Conservation (phyloP, 108 stramenopile species). For the Cyclostephanos tholiformis region DNA sequence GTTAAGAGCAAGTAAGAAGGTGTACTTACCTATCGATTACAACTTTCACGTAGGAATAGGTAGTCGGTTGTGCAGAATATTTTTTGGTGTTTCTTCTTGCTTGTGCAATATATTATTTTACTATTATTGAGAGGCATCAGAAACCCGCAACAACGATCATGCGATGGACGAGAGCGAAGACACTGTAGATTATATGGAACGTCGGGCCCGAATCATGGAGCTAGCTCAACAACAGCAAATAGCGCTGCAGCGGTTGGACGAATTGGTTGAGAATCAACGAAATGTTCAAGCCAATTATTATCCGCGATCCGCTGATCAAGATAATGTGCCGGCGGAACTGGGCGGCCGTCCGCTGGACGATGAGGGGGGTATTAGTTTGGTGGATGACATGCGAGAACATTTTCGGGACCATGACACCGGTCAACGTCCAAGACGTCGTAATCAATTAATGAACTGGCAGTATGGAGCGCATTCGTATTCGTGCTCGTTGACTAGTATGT, state of each 20-base stretch:
- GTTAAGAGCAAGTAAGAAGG: too few species aligned
- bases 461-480: constrained; percentile 4
- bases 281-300: constrained; percentile 3
- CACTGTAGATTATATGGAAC: not conserved
- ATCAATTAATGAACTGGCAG: not conserved
- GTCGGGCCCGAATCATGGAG: constrained; percentile 18
- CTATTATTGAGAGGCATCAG: not conserved
- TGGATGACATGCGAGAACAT: not conserved
- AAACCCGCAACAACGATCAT: not conserved
- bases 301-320: not conserved
- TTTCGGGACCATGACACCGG: not conserved
- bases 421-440: not conserved
- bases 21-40: too few species aligned
- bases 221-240: constrained; percentile 29
- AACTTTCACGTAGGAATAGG: too few species aligned
- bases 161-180: constrained; percentile 1
- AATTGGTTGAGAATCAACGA: constrained; percentile 13
- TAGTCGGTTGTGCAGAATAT: too few species aligned
- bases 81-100: too few species aligned
- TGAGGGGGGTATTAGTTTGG: not conserved
- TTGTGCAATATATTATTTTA: too few species aligned
- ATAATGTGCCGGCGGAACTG: not conserved
- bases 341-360: not conserved
- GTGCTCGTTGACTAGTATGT: constrained; percentile 18
- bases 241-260: constrained; percentile 15